Base-by-base conservation (phyloP, 208 protist species). In the Trypanosoma avium region DNA sequence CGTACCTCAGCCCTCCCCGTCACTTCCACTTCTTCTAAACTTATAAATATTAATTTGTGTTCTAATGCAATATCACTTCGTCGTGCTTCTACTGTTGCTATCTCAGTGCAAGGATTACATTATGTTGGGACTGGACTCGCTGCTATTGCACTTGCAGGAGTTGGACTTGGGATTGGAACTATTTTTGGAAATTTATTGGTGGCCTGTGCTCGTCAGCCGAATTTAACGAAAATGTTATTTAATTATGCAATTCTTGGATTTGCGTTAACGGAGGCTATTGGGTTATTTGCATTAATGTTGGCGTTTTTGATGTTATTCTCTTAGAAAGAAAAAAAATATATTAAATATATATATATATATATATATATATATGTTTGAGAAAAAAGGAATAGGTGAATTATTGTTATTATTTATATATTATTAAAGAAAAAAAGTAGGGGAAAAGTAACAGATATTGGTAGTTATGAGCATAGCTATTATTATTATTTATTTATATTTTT, bases 261-360 rank as follows among this genome's bases (percentile, higher is more conserved):
- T 67, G 84, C 84, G 60, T 75, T 90, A 66, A 88, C 84, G 22
- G 84, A 90, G 75, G 84, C 84, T 67, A 86, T 90, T 61, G 84
- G 81, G 47, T 78, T 90, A 59, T 90, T 90, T 64, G 77, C 81
- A 0, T 77, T 87, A 47, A 85, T 90, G 81, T 69, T 87, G 40
- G 84, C 84, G 60, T 90, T 90, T 71, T 70, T 90, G 69, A 90
- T 89, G 82, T 73, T 89, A 65, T 89, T 89, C 79, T 85, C 82
- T 45, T 89, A 89, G 63, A 48, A 42, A 42, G 36, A 15, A 42
- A 42, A n/a, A 1, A 15, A 15, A 15, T 42, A 9, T 42, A 42
- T 42, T 42, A 42, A 8, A 42, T 42, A 42, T 15, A 9, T 42
- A 8, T 42, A 42, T 42, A 42, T 42, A 42, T 42, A 42, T 42